A percentile compares a stretch with the other conserved stretches of the same genome.
Conservation (phyloP, 2,329 filamentous ascomycete genomes). For the Paecilomyces formosus region DNA sequence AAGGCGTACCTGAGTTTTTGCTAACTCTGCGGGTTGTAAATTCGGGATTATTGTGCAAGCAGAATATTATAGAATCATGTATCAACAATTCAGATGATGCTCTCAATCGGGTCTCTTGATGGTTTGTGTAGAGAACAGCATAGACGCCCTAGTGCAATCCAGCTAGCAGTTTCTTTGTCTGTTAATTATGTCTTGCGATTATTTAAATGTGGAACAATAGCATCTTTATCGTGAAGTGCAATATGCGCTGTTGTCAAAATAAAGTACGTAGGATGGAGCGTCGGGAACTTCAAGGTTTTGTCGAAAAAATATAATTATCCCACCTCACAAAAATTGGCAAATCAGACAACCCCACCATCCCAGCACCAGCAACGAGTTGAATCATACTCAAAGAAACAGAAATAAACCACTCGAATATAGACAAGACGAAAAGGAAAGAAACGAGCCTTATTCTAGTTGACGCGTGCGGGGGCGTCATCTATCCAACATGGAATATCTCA, state of each 20-base stretch:
- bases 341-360: neutral
- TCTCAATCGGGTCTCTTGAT: neutral
- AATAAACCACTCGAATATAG: too few relatives aligned
- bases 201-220: neutral
- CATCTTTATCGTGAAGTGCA: neutral
- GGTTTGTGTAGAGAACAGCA: neutral
- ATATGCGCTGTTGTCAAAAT: neutral
- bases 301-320: neutral
- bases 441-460: too few relatives aligned
- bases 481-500: conserved; percentile 61
- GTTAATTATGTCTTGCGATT: neutral
- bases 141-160: neutral
- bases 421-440: too few relatives aligned
- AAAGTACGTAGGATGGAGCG: neutral
- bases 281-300: neutral
- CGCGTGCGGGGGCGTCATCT: neutral
- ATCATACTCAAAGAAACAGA: neutral
- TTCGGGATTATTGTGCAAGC: neutral
- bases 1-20: conserved; percentile 19
- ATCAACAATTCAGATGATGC: neutral
- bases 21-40: neutral
- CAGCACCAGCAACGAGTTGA: neutral
- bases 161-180: neutral
- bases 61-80: neutral
- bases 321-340: neutral